phyloP scores from a whole-genome alignment of 805 yeast species.

The Blastobotrys peoriensis region DNA sequence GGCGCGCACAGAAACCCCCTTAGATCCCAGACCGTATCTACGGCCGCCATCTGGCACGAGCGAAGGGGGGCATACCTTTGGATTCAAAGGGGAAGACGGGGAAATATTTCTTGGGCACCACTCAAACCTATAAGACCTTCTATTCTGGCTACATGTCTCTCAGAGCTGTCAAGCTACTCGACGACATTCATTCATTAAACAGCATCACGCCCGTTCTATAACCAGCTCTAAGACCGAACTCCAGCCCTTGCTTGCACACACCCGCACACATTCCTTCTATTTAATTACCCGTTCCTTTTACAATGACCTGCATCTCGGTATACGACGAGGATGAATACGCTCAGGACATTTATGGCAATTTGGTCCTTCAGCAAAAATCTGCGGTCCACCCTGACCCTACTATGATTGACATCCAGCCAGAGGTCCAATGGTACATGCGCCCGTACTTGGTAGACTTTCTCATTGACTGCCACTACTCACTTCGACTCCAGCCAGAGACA shows the following conservation, averaged over 20 bases:
- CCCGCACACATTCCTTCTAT: background rate
- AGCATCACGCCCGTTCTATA: background rate
- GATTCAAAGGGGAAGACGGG: background rate
- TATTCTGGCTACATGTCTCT: background rate
- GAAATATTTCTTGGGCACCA: background rate
- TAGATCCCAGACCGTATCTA: background rate
- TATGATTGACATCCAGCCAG: constrained; percentile 83
- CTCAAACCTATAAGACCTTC: background rate
- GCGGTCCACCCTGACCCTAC: constrained; percentile 33
- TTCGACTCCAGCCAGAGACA: constrained; percentile 59
- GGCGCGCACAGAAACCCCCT: constrained; percentile 1
- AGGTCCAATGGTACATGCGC: constrained; percentile 67
- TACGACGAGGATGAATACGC: background rate
- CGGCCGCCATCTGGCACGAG: background rate
- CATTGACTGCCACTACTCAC: constrained; percentile 56
- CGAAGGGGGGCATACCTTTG: background rate
- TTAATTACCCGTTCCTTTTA: background rate
- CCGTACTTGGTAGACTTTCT: constrained; percentile 72
- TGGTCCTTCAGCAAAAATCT: background rate
- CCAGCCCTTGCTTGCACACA: too few species aligned
- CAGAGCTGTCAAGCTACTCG: background rate
- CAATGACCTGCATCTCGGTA: background rate
- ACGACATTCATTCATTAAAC: background rate
- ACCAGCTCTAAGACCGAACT: too few species aligned
- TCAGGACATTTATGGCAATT: background rate